Conservation (phyloP, 345 rosid genomes). For the Cardamine occulta region DNA sequence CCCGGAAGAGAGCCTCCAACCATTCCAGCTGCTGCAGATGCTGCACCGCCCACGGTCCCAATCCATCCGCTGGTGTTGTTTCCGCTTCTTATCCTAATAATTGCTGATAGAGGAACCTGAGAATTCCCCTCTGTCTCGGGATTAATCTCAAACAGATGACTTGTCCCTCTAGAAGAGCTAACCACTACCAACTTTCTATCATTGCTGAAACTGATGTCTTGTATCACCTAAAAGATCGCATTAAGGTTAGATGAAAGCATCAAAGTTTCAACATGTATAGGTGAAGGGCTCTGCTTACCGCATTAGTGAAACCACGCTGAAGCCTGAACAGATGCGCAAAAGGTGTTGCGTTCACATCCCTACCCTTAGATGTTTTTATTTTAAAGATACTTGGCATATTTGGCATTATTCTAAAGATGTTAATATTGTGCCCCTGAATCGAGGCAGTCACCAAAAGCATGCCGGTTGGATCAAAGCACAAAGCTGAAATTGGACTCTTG, state of each 20-base stretch:
- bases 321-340: slow-evolving; percentile 80
- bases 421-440: slow-evolving; percentile 87
- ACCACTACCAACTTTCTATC: slow-evolving; percentile 91
- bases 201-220: slow-evolving; percentile 86
- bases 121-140: slow-evolving; percentile 52
- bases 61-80: slow-evolving; percentile 72
- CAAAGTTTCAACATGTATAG: not conserved
- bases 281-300: slow-evolving; percentile 53
- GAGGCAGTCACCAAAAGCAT: slow-evolving; percentile 91
- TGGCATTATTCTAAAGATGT: slow-evolving; percentile 84
- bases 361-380: slow-evolving; percentile 39
- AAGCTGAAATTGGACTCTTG: slow-evolving; percentile 84
- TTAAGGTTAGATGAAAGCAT: not conserved
- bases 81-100: slow-evolving; percentile 83
- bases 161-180: slow-evolving; percentile 92
- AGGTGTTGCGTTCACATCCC: slow-evolving; percentile 49
- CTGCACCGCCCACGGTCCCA: slow-evolving; percentile 76
- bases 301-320: slow-evolving; percentile 95
- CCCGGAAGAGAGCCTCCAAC: slow-evolving; percentile 59
- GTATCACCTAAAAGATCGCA: slow-evolving; percentile 69
- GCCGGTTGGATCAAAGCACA: slow-evolving; percentile 94
- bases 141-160: slow-evolving; percentile 87
- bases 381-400: slow-evolving; percentile 11
- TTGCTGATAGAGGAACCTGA: slow-evolving; percentile 72
- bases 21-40: slow-evolving; percentile 89